These are phyloP conservation scores for Pythium aphanidermatum DNA, from an alignment of 352 stramenopile species.

Conservation along the genomic window DNA sequence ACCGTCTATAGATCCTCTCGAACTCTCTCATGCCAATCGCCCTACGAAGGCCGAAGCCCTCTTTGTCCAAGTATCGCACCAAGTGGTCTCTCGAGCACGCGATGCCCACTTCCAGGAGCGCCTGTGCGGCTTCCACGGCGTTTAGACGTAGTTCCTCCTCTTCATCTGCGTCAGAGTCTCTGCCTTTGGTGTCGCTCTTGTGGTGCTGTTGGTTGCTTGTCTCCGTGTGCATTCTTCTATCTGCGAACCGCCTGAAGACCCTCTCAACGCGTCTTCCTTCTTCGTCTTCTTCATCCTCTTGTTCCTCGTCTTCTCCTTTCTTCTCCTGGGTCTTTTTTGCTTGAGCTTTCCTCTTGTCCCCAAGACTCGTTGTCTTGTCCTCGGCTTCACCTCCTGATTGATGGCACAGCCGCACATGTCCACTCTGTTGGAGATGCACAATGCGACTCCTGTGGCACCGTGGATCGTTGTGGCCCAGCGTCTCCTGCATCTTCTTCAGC, in stretches of 20 bases:
- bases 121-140: slow-evolving; percentile 53
- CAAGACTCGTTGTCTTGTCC: background rate
- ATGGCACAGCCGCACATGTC: slow-evolving; percentile 61
- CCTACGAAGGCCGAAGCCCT: slow-evolving; percentile 34
- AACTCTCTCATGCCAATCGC: slow-evolving; percentile 29
- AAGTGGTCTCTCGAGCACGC: slow-evolving; percentile 54
- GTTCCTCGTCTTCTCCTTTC: background rate
- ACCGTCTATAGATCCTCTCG: slow-evolving; percentile 31
- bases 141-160: slow-evolving; percentile 11
- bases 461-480: slow-evolving; percentile 33
- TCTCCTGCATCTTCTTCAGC: slow-evolving; percentile 7
- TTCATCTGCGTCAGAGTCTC: slow-evolving; percentile 27
- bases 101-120: slow-evolving; percentile 60
- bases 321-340: slow-evolving; percentile 4
- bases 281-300: slow-evolving; percentile 12
- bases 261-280: slow-evolving; percentile 1
- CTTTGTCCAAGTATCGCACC: slow-evolving; percentile 42
- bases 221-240: background rate
- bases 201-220: background rate
- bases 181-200: slow-evolving; percentile 20
- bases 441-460: slow-evolving; percentile 51
- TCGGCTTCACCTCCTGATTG: slow-evolving; percentile 1
- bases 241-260: slow-evolving; percentile 20
- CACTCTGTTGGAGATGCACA: slow-evolving; percentile 63
- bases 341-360: background rate